Base-by-base conservation (phyloP, 352 stramenopile species). In the Phytophthora sp. region DNA sequence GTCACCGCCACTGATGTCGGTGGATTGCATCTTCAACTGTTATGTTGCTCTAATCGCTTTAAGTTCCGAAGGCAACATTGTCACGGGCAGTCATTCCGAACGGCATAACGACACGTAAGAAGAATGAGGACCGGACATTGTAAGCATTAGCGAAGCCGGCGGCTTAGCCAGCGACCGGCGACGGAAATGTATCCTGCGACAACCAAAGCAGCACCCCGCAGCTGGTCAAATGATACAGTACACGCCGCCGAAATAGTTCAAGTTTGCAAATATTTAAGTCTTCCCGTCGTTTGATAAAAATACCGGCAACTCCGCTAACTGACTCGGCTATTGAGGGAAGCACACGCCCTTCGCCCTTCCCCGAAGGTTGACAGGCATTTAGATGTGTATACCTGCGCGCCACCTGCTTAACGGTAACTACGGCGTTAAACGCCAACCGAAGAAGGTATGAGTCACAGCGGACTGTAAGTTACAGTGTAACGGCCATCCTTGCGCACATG, bases 181-280 rank as follows among this genome's bases (percentile, higher is more conserved):
- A 66, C 57, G 36, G 11, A 12, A n/a, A n/a, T 62, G 59, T 68
- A 68, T 67, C 59, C 41, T 66, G 59, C 4, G 50, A 66, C 58
- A 60, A 26, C 57, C 18, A 58, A 64, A 52, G 35, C 57, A 45
- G 15, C 16, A 12, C 13, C 20, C 26, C 8, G 59, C 50, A 67
- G 59, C 50, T 63, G 59, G 41, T n/a, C n/a, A n/a, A n/a, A n/a
- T 63, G 24, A 9, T 51, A 57, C 51, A 51, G 55, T 68, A 68
- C 59, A 68, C n/a, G 16, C 6, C 33, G 41, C 29, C 16, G 18
- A 29, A 21, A 55, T 31, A 18, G 18, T 13, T 51, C 36, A 30
- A 42, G 30, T n/a, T 57, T 57, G 7, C 31, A 11, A 38, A 15
- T 11, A 11, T 13, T 15, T 4, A n/a, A 13, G 9, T n/a, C n/a